Base-by-base conservation (phyloP, 2,329 filamentous ascomycete species). In the Aschersonia sp. region DNA sequence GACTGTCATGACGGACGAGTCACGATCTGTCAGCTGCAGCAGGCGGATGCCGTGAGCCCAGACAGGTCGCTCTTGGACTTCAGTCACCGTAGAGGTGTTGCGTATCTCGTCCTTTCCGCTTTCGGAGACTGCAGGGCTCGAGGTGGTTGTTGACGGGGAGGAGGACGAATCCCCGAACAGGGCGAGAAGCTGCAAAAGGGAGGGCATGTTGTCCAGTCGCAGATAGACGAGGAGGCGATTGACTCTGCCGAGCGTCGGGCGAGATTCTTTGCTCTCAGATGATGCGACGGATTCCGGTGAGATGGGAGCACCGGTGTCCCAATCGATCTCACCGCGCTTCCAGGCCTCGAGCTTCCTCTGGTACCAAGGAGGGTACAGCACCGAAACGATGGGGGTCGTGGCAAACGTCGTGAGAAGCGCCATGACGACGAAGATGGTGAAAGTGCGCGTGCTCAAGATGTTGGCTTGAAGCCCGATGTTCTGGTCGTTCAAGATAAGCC, bases 401-500 rank as follows among this genome's bases (percentile, higher is more conserved):
- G 79, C 66, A 49, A 95, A 87, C 0, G 88, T 95, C 0, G 87
- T 94, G 32, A 94, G 71, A 2, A 94, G 70, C 7, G 88, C 88
- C 88, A 95, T 95, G 58, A 95, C 84, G 29, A 95, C 87, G 55
- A 95, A 94, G 47, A 95, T 94, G 46, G 88, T 94, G 57, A 95
- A 95, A 0, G 87, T 94, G 12, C 84, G 72, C 0, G 73, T 74
- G 49, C 84, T 89, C 14, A 95, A 70, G 51, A 94, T 94, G 37
- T 78, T 79, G 22, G 88, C 87, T 67, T 90, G 81, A 2, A 89
- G 72, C 43, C 88, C 87, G 55, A 97, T 77, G 54, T 79, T 79
- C 74, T 77, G 29, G 4, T 45, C 5, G 32, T 5, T 30, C 30
- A 30, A 1, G 46, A 4, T 41, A 35, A n/a, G 11, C 22, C 9